phyloP scores from a whole-genome alignment of 2,329 filamentous ascomycete genomes.

The Scopulariopsis brevicaulis region DNA sequence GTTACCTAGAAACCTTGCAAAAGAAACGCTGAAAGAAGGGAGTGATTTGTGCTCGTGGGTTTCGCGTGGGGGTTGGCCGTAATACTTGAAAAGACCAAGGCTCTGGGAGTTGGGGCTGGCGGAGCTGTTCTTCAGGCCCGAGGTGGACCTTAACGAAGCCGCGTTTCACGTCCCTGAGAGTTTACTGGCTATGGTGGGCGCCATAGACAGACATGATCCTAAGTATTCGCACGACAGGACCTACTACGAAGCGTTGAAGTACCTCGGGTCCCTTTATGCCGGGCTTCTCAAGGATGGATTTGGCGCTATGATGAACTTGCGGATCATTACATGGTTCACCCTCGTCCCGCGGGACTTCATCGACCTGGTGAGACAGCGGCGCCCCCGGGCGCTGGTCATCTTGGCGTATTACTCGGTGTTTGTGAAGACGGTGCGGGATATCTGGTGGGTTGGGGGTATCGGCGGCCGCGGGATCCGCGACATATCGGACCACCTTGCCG shows the following conservation, averaged over 20 bases:
- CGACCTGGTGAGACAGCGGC: slow-evolving; percentile 25
- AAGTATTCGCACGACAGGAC: slow-evolving; percentile 25
- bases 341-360: slow-evolving; percentile 33
- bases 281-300: slow-evolving; percentile 30
- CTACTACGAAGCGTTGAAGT: slow-evolving; percentile 35
- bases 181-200: slow-evolving; percentile 36
- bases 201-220: slow-evolving; percentile 26
- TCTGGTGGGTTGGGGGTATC: slow-evolving; percentile 41
- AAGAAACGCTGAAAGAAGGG: too few relatives aligned
- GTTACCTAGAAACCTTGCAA: too few relatives aligned
- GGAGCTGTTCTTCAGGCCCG: slow-evolving; percentile 34
- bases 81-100: too few relatives aligned
- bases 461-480: slow-evolving; percentile 31
- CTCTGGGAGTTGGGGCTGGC: slow-evolving; percentile 30
- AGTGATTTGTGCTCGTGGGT: too few relatives aligned
- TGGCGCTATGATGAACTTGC: slow-evolving; percentile 26
- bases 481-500: slow-evolving; percentile 16
- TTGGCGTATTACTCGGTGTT: slow-evolving; percentile 41
- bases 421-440: slow-evolving; percentile 24
- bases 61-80: too few relatives aligned
- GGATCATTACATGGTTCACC: slow-evolving; percentile 41
- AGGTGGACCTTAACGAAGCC: slow-evolving; percentile 30
- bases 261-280: slow-evolving; percentile 38
- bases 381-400: slow-evolving; percentile 36
- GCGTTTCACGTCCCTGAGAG: slow-evolving; percentile 29